A percentile compares a stretch with the other conserved stretches of the same genome.
Conservation (phyloP, 495 filamentous ascomycete genomes). For the Saxophila tyrrhenica region DNA sequence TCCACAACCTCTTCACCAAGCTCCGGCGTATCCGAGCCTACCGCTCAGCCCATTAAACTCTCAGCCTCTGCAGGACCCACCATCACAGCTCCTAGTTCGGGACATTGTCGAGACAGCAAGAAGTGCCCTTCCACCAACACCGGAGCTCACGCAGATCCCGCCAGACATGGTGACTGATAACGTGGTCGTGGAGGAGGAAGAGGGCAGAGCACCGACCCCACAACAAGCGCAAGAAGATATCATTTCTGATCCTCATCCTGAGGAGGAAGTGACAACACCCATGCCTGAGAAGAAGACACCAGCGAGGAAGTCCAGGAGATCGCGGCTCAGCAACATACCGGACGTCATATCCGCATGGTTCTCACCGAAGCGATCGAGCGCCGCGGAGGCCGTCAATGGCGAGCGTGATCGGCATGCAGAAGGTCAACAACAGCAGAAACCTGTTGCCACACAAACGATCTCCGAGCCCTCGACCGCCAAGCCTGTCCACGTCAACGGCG, state of each 20-base stretch:
- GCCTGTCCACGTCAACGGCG: constrained; percentile 25
- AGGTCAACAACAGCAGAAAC: background rate
- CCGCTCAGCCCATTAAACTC: constrained; percentile 5
- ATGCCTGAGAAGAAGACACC: background rate
- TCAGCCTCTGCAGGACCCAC: background rate
- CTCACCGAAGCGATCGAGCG: constrained; percentile 16
- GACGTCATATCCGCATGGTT: constrained; percentile 27
- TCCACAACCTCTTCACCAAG: too few relatives aligned
- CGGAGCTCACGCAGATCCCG: constrained; percentile 10
- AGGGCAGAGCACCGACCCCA: background rate
- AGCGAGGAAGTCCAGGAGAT: constrained; percentile 3
- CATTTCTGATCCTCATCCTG: too few relatives aligned
- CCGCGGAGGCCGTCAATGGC: background rate
- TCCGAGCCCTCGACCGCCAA: background rate
- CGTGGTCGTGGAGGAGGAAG: background rate
- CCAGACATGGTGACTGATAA: background rate
- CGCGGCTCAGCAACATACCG: constrained; percentile 18
- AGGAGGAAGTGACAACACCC: background rate
- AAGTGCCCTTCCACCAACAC: constrained; percentile 12
- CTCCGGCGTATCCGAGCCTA: background rate
- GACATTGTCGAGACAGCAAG: background rate
- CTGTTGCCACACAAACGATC: background rate
- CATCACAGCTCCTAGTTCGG: background rate
- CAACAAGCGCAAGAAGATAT: too few relatives aligned
- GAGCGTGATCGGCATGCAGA: background rate